Percentiles rank a stretch among this genome's conserved stretches.
phyloP scores from a whole-genome alignment of 257 asterid species.

The Jacaranda mimosifolia region DNA sequence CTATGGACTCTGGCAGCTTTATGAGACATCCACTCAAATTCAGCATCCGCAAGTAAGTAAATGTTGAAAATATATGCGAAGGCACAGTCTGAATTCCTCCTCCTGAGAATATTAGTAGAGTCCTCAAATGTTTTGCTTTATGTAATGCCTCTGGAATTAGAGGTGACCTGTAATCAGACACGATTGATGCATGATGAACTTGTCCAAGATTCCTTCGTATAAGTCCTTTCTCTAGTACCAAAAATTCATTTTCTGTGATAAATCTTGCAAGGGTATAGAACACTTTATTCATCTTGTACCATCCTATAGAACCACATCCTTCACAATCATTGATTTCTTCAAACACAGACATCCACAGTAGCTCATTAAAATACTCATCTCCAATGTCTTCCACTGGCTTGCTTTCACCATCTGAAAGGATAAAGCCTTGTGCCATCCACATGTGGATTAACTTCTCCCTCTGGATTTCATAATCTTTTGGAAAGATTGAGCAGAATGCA shows the following conservation, averaged over 20 bases:
- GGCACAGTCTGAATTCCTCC: slow-evolving; percentile 24
- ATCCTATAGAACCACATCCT: not conserved
- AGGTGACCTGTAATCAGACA: not conserved
- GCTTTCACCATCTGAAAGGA: slow-evolving; percentile 32
- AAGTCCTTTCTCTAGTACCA: slow-evolving; percentile 27
- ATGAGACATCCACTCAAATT: slow-evolving; percentile 34
- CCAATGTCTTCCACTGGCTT: slow-evolving; percentile 39
- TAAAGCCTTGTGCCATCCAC: slow-evolving; percentile 47
- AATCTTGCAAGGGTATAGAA: slow-evolving; percentile 38
- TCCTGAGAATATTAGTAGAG: slow-evolving; percentile 40
- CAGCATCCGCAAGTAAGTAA: slow-evolving; percentile 38
- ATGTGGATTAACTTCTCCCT: slow-evolving; percentile 40
- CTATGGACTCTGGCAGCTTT: slow-evolving; percentile 24
- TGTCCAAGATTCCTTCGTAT: not conserved
- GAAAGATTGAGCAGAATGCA: slow-evolving; percentile 45
- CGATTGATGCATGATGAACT: slow-evolving; percentile 39
- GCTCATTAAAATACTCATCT: slow-evolving; percentile 42
- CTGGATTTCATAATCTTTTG: slow-evolving; percentile 36
- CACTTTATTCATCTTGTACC: slow-evolving; percentile 37
- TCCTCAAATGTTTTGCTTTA: slow-evolving; percentile 34
- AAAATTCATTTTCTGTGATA: slow-evolving; percentile 23
- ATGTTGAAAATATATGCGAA: slow-evolving; percentile 12
- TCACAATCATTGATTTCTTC: slow-evolving; percentile 19
- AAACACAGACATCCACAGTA: slow-evolving; percentile 37
- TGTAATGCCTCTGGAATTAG: slow-evolving; percentile 28